Evolutionary conservation across 1,284 basidiomycete genomes (phyloP).

Genomic region (Ceraceosorus guamensis): DNA sequence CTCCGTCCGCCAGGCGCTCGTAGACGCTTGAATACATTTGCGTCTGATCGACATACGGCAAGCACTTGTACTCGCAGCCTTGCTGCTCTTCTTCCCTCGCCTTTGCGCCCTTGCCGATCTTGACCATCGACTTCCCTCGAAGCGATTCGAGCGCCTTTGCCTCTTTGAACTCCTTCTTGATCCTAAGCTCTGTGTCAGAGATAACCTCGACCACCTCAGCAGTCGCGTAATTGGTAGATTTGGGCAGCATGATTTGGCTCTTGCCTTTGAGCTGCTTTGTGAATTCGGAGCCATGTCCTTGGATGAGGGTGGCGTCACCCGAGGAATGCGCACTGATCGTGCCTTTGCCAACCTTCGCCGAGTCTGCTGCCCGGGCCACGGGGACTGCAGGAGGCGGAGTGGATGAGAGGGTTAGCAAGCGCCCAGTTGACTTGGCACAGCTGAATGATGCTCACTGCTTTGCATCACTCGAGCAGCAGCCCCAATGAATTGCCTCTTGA

Average conservation of each 20-base stretch:
- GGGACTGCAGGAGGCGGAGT: constrained; percentile 51
- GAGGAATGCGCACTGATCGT: constrained; percentile 62
- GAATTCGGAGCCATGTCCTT: constrained; percentile 76
- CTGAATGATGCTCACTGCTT: constrained; percentile 63
- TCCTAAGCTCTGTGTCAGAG: constrained; percentile 68
- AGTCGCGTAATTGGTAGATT: constrained; percentile 66
- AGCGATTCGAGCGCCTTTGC: constrained; percentile 43
- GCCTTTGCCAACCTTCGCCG: constrained; percentile 72
- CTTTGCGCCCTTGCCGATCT: background rate
- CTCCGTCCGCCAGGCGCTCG: constrained; percentile 73
- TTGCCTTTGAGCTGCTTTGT: constrained; percentile 65
- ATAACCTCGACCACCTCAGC: constrained; percentile 83
- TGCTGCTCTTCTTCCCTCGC: constrained; percentile 2
- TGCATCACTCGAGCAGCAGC: constrained; percentile 78
- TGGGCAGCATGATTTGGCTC: constrained; percentile 83
- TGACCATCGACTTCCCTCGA: constrained; percentile 18
- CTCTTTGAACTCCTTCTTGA: constrained; percentile 75
- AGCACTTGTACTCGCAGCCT: constrained; percentile 38
- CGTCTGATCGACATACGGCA: constrained; percentile 68
- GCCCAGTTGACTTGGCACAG: background rate
- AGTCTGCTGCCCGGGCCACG: constrained; percentile 84
- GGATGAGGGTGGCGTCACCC: constrained; percentile 57
- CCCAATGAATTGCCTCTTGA: constrained; percentile 74
- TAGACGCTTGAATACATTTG: constrained; percentile 95
- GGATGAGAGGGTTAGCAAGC: background rate